Base-by-base conservation (phyloP, 176 grass and related monocot genomes). In the Raddia distichophylla region DNA sequence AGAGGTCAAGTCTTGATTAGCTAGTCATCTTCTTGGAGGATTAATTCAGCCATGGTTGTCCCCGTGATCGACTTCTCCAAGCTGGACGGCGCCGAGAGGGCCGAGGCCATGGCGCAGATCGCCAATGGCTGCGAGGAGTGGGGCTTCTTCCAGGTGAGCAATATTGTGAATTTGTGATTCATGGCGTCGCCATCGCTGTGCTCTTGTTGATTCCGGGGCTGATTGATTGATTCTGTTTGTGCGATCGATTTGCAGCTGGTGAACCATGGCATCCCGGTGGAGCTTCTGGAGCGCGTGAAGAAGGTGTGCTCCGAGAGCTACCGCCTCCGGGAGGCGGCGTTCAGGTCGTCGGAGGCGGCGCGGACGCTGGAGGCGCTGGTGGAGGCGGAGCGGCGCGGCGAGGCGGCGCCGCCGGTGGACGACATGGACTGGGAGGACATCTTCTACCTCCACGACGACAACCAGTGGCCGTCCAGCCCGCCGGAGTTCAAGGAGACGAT, bases 361-460 rank as follows among this genome's bases (percentile, higher is more conserved):
- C 52, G 18, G 46, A 84, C 67, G 27, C 27, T 91, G 54, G 73
- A 88, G 12, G 44, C 15, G 20, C 60, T 88, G 0, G 60, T 82
- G 12, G 82, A 61, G 5, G 72, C 67, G 10, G 82, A 82, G 73
- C 71, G 3, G 12, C 60, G 67, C 14, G 78, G 77, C 43, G 82
- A 91, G 60, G 78, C 13, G 43, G 71, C 74, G 20, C 11, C 67
- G 3, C 71, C 82, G 4, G 73, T 91, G 67, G 82, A 88, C 58
- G 78, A 91, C 78, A 81, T 91, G 60, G 90, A 91, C 40, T 91
- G 82, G 90, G 90, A 88, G 73, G 90, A 91, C 78, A 84, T 85
- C 82, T 91, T 88, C 86, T 85, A 49, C 90, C 86, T 88, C 73
- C 73, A 85, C 51, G 86, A 88, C 61, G 73, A 61, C 3, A 69